A percentile compares a stretch with the other conserved stretches of the same genome.
Evolutionary conservation across 2,329 filamentous ascomycete species (phyloP).

Genomic region (Penicillium sp.): DNA sequence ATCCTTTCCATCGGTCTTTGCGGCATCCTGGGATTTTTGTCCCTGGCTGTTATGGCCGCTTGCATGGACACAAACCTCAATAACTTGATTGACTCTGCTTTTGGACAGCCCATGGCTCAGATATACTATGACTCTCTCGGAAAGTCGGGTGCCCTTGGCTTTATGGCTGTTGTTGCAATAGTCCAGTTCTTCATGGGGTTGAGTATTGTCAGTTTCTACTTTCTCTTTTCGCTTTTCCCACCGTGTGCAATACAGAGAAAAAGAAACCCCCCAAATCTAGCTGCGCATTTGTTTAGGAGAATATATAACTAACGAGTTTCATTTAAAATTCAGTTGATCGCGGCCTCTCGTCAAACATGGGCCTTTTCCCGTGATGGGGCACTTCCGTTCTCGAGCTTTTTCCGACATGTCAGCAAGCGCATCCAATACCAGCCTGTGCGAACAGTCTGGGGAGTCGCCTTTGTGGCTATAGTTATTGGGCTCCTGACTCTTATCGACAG

Average conservation of each 20-base stretch:
- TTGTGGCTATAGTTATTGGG: slow-evolving; percentile 51
- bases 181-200: slow-evolving; percentile 62
- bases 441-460: slow-evolving; percentile 52
- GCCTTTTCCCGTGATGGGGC: slow-evolving; percentile 61
- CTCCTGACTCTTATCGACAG: slow-evolving; percentile 56
- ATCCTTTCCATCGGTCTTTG: slow-evolving; percentile 54
- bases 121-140: slow-evolving; percentile 61
- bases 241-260: too few species aligned
- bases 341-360: slow-evolving; percentile 59
- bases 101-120: slow-evolving; percentile 58
- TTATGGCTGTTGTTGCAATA: slow-evolving; percentile 58
- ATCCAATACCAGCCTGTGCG: slow-evolving; percentile 58
- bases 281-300: background rate
- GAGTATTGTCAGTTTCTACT: slow-evolving; percentile 25
- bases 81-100: slow-evolving; percentile 46
- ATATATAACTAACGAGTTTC: slow-evolving; percentile 6
- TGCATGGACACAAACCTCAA: slow-evolving; percentile 53
- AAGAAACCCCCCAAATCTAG: too few species aligned
- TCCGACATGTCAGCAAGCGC: slow-evolving; percentile 52
- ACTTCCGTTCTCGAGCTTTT: slow-evolving; percentile 56
- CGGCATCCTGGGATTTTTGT: slow-evolving; percentile 56
- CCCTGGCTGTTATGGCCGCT: slow-evolving; percentile 55
- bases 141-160: slow-evolving; percentile 55
- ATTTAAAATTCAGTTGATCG: slow-evolving; percentile 44
- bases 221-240: background rate